Evolutionary conservation across 108 stramenopile species (phyloP).

Genomic region (Parmales sp.): DNA sequence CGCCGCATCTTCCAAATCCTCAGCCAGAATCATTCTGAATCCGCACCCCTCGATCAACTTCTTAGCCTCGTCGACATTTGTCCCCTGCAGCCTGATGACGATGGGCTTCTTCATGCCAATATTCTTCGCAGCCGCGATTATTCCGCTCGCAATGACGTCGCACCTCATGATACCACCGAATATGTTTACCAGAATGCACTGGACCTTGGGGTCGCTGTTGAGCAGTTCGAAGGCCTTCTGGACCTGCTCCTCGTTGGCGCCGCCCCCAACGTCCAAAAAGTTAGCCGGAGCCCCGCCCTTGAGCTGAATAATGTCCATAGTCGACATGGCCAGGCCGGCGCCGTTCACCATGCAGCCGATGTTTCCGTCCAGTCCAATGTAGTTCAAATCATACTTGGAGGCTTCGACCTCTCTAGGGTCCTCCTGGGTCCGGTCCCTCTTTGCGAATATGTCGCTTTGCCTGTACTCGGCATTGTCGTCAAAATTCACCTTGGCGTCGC

Average conservation of each 20-base stretch:
- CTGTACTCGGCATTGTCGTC: constrained; percentile 78
- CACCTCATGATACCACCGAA: constrained; percentile 78
- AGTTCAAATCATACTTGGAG: constrained; percentile 59
- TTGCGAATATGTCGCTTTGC: constrained; percentile 52
- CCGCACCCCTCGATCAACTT: constrained; percentile 52
- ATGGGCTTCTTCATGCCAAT: constrained; percentile 63
- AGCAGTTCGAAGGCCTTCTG: constrained; percentile 46
- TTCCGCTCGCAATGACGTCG: constrained; percentile 67
- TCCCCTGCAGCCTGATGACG: constrained; percentile 66
- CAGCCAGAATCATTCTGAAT: constrained; percentile 54
- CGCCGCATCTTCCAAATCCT: constrained; percentile 79
- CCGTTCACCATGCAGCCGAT: constrained; percentile 86
- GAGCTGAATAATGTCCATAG: constrained; percentile 75
- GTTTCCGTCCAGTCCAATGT: constrained; percentile 67
- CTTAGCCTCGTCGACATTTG: constrained; percentile 58
- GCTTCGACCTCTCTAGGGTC: constrained; percentile 72
- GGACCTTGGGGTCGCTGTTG: constrained; percentile 42
- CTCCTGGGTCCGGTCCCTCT: constrained; percentile 63
- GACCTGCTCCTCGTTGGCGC: constrained; percentile 38
- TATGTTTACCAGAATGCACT: constrained; percentile 69
- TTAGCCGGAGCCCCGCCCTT: constrained; percentile 67
- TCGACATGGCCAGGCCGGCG: constrained; percentile 76
- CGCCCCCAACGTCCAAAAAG: constrained; percentile 69
- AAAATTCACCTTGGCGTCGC: constrained; percentile 80
- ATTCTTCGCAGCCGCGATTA: constrained; percentile 56